Percentiles rank a stretch among this genome's conserved stretches.
phyloP scores from a whole-genome alignment of 2,329 filamentous ascomycete genomes.

The Cyphellophora attinorum region DNA sequence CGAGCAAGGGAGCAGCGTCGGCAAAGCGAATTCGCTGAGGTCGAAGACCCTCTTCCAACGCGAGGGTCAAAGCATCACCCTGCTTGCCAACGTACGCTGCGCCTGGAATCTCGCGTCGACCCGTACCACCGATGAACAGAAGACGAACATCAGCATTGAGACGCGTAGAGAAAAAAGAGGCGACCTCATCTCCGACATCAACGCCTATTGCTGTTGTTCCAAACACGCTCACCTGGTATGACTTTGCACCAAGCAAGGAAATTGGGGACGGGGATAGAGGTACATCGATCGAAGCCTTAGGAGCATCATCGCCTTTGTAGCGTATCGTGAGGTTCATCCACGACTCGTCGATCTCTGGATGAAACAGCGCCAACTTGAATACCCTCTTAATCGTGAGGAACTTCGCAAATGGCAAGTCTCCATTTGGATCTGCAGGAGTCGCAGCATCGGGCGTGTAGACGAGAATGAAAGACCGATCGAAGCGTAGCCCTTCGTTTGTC shows the following conservation, averaged over 20 bases:
- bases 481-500: conserved; percentile 17
- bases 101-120: conserved; percentile 17
- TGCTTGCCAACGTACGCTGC: conserved; percentile 16
- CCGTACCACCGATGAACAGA: conserved; percentile 15
- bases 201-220: conserved; percentile 17
- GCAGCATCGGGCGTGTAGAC: conserved; percentile 14
- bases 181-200: conserved; percentile 14
- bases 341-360: conserved; percentile 15
- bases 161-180: conserved; percentile 15
- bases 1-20: conserved; percentile 14
- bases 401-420: conserved; percentile 9
- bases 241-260: conserved; percentile 11
- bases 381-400: conserved; percentile 17
- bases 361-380: conserved; percentile 16
- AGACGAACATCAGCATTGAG: conserved; percentile 14
- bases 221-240: conserved; percentile 17
- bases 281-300: conserved; percentile 4
- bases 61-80: conserved; percentile 14
- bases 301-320: conserved; percentile 9
- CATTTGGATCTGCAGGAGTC: background rate
- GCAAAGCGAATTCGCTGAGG: conserved; percentile 17
- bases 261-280: conserved; percentile 15
- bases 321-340: conserved; percentile 18
- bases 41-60: conserved; percentile 13
- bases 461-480: conserved; percentile 16